Base-by-base conservation (phyloP, 371 early-diverging fungal genomes). In the Parasitella parasitica region DNA sequence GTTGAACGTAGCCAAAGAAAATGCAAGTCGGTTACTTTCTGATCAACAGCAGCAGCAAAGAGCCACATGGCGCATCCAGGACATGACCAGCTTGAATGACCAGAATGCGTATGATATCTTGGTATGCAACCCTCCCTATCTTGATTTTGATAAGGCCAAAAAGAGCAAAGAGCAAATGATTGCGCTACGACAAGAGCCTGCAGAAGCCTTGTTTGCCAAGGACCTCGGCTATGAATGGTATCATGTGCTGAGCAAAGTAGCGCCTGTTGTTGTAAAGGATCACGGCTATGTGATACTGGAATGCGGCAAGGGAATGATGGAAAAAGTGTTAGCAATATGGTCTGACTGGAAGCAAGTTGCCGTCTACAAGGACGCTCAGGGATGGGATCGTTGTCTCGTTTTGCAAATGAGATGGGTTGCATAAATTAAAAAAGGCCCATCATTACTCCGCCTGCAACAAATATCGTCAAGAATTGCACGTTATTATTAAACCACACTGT, bases 101-200 rank as follows among this genome's bases (percentile, higher is more conserved):
- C 5, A 20, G 3, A 69, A 75, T 2, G 69, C 81, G 0, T 89
- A 81, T 57, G 87, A 89, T 66, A 36, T 91, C n/a, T 65, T 90
- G 4, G 83, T 88, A 0, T 92, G 91, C 64, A 91, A 92, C 51
- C 91, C 91, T 9, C 92, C 92, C 0, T 92, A 92, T 61, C 73
- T 90, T 12, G 80, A 86, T 28, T 60, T 67, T 2, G 55, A 58
- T 11, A 79, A 71, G 20, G 65, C 51, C 54, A 46, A 71, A 12
- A 70, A 71, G 48, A 69, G 72, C 56, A 69, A 70, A 6, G 66
- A 63, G 1, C 59, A 71, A 2, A 74, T 71, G 62, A 59, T 62
- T 28, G 61, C 74, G 0, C 73, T 89, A 0, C 72, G 73, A 5
- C 79, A 86, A 56, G 91, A 91, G 64, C 91, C 92, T 6, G 52